These are phyloP conservation scores for Fusarium sp. DNA, from an alignment of 2,329 filamentous ascomycete genomes.

Conservation along the genomic window DNA sequence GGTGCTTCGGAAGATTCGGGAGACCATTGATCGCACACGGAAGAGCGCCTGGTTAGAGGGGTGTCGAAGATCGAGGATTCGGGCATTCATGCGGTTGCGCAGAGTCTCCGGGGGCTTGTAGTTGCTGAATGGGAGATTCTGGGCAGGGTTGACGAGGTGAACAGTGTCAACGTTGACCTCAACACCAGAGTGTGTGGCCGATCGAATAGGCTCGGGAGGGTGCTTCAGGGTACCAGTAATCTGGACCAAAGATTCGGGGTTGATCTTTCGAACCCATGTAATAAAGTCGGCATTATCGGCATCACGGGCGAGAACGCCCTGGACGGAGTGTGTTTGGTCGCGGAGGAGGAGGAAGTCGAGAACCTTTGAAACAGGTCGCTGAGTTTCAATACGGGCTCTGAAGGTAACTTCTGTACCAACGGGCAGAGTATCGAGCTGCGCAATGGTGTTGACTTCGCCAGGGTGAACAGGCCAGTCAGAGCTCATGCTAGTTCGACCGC, in stretches of 20 bases:
- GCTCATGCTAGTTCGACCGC: conserved; percentile 54
- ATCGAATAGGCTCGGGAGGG: conserved; percentile 80
- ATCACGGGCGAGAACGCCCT: conserved; percentile 76
- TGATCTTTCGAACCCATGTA: conserved; percentile 87
- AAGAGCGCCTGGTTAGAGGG: conserved; percentile 89
- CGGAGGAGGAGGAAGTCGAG: conserved; percentile 89
- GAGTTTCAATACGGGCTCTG: conserved; percentile 65
- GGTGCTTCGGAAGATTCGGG: conserved; percentile 81
- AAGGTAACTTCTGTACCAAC: conserved; percentile 59
- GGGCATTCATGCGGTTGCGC: conserved; percentile 80
- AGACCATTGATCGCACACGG: conserved; percentile 84
- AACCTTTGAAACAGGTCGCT: conserved; percentile 84
- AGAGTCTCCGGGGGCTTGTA: conserved; percentile 74
- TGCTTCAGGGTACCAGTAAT: conserved; percentile 80
- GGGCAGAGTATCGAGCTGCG: conserved; percentile 55
- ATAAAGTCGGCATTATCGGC: conserved; percentile 75
- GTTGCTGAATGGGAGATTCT: conserved; percentile 65
- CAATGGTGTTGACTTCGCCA: conserved; percentile 56
- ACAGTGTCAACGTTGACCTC: conserved; percentile 77
- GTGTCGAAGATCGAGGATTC: conserved; percentile 88
- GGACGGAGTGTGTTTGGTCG: conserved; percentile 85
- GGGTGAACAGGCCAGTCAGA: conserved; percentile 57
- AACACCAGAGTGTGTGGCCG: conserved; percentile 79
- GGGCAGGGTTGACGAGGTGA: conserved; percentile 64
- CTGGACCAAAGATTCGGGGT: conserved; percentile 81